Conservation (phyloP, 257 asterid genomes). For the Thymus quinquecostatus region DNA sequence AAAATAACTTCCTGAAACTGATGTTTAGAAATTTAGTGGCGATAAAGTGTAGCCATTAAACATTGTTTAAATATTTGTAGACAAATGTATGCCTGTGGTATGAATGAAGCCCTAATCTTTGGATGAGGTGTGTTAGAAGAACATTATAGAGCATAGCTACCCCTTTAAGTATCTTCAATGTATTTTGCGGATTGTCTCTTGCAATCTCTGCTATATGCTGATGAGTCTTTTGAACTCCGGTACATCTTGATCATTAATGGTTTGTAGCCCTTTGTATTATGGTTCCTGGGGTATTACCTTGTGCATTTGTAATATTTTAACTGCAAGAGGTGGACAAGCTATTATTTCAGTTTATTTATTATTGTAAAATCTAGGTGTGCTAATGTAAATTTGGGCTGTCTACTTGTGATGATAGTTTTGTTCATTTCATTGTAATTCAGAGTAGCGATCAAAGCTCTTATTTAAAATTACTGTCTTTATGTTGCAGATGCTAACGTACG, state of each 20-base stretch:
- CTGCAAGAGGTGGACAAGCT: neutral
- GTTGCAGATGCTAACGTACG: conserved; percentile 90
- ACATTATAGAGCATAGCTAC: neutral
- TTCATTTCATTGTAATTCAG: neutral
- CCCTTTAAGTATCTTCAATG: neutral
- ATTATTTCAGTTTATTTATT: neutral
- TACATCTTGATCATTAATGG: neutral
- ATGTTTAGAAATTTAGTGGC: no score
- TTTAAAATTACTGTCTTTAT: conserved; percentile 5
- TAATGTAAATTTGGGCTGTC: neutral
- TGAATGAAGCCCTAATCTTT: neutral
- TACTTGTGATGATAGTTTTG: neutral
- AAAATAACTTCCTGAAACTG: no score
- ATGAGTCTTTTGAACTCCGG: neutral
- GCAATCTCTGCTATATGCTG: neutral
- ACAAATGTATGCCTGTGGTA: neutral
- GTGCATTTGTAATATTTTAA: neutral
- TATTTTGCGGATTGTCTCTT: neutral
- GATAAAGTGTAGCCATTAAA: no score
- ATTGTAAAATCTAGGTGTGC: neutral
- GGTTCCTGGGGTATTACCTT: neutral
- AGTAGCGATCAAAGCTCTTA: neutral
- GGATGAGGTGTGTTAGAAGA: neutral
- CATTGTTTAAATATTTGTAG: no score
- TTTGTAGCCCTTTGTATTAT: neutral